Percentiles rank a stretch among this genome's conserved stretches.
phyloP scores from a whole-genome alignment of 345 rosid species.

The Eucalyptus polybractea region DNA sequence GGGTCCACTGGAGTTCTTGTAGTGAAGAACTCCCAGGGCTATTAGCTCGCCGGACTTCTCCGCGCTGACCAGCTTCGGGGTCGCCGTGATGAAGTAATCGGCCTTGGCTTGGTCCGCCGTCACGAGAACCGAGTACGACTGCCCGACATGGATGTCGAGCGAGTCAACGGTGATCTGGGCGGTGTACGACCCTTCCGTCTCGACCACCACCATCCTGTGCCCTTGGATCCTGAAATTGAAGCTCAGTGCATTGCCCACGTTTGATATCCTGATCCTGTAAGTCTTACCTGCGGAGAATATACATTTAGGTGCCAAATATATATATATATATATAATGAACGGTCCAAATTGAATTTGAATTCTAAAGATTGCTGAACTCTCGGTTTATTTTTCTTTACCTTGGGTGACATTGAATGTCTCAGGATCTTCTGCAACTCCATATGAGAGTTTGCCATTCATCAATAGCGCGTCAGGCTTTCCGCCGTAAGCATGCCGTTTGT shows the following conservation, averaged over 20 bases:
- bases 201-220: constrained; percentile 25
- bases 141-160: constrained; percentile 29
- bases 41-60: neutral
- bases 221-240: constrained; percentile 28
- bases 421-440: neutral
- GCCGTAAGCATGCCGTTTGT: neutral
- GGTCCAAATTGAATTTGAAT: neutral
- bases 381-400: constrained; percentile 2
- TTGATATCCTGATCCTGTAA: constrained; percentile 25
- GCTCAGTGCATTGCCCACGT: constrained; percentile 10
- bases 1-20: constrained; percentile 3
- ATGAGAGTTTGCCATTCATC: constrained; percentile 39
- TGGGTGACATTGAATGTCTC: constrained; percentile 22
- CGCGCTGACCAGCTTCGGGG: constrained; percentile 5
- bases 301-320: neutral
- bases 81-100: constrained; percentile 17
- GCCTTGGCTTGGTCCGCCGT: constrained; percentile 16
- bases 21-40: constrained; percentile 23
- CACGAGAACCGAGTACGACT: constrained; percentile 29
- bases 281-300: constrained; percentile 4
- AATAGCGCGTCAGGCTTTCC: constrained; percentile 6
- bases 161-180: constrained; percentile 12
- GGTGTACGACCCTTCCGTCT: constrained; percentile 35
- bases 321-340: neutral
- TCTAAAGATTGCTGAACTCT: neutral